Evolutionary conservation across 2,329 filamentous ascomycete genomes (phyloP).

Genomic region (Scedosporium apiospermum): DNA sequence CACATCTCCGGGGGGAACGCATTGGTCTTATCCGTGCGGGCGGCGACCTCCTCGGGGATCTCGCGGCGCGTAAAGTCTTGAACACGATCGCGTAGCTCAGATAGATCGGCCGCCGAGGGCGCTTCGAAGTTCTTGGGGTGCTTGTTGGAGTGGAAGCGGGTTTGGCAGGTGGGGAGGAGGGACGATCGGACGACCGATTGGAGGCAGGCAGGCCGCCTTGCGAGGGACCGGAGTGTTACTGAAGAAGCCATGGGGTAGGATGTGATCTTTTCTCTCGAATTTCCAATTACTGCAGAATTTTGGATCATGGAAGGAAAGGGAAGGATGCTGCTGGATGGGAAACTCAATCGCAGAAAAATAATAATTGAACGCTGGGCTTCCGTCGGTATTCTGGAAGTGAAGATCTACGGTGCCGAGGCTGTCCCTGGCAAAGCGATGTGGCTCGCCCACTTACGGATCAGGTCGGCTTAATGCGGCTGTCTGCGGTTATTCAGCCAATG

Average conservation of each 20-base stretch:
- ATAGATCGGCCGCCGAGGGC: constrained; percentile 62
- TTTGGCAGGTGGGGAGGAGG: constrained; percentile 26
- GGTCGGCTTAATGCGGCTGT: constrained; percentile 34
- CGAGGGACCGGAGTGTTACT: constrained; percentile 18
- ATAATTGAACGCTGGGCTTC: constrained; percentile 6
- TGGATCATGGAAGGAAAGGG: background rate
- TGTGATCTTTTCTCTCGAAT: background rate
- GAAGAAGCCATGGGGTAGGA: constrained; percentile 9
- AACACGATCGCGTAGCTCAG: constrained; percentile 73
- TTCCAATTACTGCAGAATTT: background rate
- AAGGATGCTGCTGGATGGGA: background rate
- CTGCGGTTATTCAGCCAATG: constrained; percentile 20
- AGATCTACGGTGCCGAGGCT: too few relatives aligned
- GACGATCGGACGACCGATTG: constrained; percentile 13
- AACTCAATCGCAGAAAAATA: background rate
- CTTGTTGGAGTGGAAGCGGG: constrained; percentile 43
- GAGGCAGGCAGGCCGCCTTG: constrained; percentile 15
- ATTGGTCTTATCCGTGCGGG: constrained; percentile 75
- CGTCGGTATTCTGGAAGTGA: too few relatives aligned
- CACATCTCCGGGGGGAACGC: constrained; percentile 87
- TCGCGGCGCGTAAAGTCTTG: constrained; percentile 86
- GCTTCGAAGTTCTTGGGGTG: constrained; percentile 55
- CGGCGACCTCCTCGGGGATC: constrained; percentile 74
- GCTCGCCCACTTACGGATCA: background rate
- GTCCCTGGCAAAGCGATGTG: constrained; percentile 8